Evolutionary conservation across 345 rosid species (phyloP).

Genomic region (Cardamine occulta): DNA sequence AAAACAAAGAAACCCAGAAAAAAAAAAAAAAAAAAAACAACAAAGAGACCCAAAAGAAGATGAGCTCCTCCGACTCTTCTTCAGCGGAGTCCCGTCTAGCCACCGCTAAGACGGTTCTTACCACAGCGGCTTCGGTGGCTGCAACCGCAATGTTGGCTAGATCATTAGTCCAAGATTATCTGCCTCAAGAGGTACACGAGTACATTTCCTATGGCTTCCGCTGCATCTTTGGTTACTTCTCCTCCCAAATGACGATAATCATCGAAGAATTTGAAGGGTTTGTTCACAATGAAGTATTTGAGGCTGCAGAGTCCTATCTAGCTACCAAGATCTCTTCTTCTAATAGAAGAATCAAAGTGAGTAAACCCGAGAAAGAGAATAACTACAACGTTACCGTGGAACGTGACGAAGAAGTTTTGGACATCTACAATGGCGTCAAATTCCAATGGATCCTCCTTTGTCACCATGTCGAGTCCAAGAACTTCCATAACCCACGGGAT

Average conservation of each 20-base stretch:
- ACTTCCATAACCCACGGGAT: slow-evolving; percentile 35
- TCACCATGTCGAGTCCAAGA: slow-evolving; percentile 46
- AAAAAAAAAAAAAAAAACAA: not conserved
- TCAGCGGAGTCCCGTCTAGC: slow-evolving; percentile 43
- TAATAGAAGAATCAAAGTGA: slow-evolving; percentile 49
- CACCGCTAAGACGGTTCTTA: slow-evolving; percentile 49
- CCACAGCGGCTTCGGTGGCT: slow-evolving; percentile 62
- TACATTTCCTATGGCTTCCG: slow-evolving; percentile 41
- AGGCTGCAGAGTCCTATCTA: slow-evolving; percentile 55
- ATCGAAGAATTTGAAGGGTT: slow-evolving; percentile 56
- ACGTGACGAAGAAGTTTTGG: slow-evolving; percentile 54
- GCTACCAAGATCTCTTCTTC: slow-evolving; percentile 46
- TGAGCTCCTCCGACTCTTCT: slow-evolving; percentile 34
- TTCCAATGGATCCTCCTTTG: slow-evolving; percentile 57
- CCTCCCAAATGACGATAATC: slow-evolving; percentile 53
- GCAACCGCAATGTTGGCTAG: slow-evolving; percentile 57
- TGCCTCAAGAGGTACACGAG: slow-evolving; percentile 50
- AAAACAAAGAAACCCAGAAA: not conserved
- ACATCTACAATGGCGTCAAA: slow-evolving; percentile 54
- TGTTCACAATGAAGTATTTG: slow-evolving; percentile 49
- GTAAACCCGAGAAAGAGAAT: slow-evolving; percentile 62
- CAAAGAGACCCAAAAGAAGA: slow-evolving; percentile 10
- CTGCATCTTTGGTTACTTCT: slow-evolving; percentile 46
- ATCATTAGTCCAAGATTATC: slow-evolving; percentile 48
- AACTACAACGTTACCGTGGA: slow-evolving; percentile 53